Conservation (phyloP, 2,329 filamentous ascomycete genomes). For the Fusarium oligoseptatum region DNA sequence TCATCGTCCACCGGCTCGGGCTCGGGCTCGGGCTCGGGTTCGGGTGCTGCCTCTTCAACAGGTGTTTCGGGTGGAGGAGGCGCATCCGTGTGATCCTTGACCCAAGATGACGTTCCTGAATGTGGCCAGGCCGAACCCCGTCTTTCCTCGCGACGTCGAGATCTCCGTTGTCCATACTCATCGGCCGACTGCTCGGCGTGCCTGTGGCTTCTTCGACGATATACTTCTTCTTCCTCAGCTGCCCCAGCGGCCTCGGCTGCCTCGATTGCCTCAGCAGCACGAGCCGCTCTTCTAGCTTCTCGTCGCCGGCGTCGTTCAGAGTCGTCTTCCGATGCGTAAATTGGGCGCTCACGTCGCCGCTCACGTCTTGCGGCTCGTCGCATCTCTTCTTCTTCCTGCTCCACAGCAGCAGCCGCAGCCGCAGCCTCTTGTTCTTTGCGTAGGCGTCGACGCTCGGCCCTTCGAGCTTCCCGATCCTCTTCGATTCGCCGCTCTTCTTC, state of each 20-base stretch:
- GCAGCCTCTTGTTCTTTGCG: conserved; percentile 64
- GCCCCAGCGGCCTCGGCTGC: conserved; percentile 25
- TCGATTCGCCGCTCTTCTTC: conserved; percentile 64
- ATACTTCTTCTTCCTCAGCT: conserved; percentile 51
- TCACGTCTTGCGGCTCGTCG: conserved; percentile 62
- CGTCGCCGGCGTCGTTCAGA: conserved; percentile 67
- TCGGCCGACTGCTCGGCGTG: conserved; percentile 57
- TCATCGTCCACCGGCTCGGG: conserved; percentile 58
- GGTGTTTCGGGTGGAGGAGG: conserved; percentile 66
- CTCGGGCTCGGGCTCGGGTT: conserved; percentile 38
- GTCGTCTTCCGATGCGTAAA: conserved; percentile 63
- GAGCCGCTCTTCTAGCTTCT: conserved; percentile 63
- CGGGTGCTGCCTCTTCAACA: conserved; percentile 47
- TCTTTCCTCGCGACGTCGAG: conserved; percentile 52
- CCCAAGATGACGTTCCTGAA: conserved; percentile 75
- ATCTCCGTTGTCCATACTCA: conserved; percentile 61
- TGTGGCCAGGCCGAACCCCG: conserved; percentile 67
- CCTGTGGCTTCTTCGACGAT: conserved; percentile 48
- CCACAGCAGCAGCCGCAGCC: conserved; percentile 56
- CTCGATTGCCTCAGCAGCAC: conserved; percentile 50
- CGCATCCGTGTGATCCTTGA: conserved; percentile 74
- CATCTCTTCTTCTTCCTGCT: conserved; percentile 61
- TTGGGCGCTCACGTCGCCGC: conserved; percentile 61
- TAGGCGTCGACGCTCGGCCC: conserved; percentile 63
- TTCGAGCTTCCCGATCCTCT: conserved; percentile 68